phyloP scores from a whole-genome alignment of 208 protist species.

The Angomonas ambiguus region DNA sequence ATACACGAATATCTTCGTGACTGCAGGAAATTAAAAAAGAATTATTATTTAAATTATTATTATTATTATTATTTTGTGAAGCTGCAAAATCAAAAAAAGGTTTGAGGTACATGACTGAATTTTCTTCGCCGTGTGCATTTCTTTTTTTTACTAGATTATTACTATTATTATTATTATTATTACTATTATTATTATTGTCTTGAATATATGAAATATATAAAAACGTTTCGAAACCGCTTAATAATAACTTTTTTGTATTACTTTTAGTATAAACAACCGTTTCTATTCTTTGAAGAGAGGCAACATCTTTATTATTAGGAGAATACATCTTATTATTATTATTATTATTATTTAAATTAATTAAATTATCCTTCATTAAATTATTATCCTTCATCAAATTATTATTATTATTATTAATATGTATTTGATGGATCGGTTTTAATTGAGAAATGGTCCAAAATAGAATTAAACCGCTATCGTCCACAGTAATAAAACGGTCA shows the following conservation, averaged over 20 bases:
- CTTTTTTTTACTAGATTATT: too few species aligned
- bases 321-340: not conserved
- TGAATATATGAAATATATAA: not conserved
- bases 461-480: not conserved
- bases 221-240: not conserved
- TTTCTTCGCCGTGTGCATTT: not conserved
- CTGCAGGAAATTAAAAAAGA: not conserved
- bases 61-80: too few species aligned
- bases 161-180: too few species aligned
- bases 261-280: not conserved
- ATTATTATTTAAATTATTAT: conserved; percentile 2
- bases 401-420: too few species aligned
- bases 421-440: not conserved
- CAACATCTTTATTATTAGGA: not conserved
- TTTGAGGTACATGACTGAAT: not conserved
- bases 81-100: too few species aligned
- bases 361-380: too few species aligned
- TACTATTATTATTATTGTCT: too few species aligned
- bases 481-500: not conserved
- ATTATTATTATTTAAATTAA: not conserved
- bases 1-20: not conserved
- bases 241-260: conserved; percentile 2
- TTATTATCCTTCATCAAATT: too few species aligned
- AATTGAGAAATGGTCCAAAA: not conserved
- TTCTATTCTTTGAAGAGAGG: not conserved